Evolutionary conservation across 176 grass and related monocot species (phyloP).

Genomic region (Cymbopogon citratus): DNA sequence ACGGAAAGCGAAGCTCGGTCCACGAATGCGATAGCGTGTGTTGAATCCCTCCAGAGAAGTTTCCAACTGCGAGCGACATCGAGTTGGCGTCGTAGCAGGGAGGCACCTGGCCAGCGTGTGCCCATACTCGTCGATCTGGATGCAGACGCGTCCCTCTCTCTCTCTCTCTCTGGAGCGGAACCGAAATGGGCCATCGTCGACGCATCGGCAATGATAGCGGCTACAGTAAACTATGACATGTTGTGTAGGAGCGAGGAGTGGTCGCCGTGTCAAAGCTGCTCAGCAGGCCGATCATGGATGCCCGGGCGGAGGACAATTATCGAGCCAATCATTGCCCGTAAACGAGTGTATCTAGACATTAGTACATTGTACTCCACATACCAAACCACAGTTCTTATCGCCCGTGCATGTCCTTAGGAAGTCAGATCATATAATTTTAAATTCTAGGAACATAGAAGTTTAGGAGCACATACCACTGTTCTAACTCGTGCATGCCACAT

Average conservation of each 20-base stretch:
- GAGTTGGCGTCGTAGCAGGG: too few relatives aligned
- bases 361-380: too few relatives aligned
- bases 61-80: neutral
- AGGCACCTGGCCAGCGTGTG: too few relatives aligned
- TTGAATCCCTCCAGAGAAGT: neutral
- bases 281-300: neutral
- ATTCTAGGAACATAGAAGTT: too few relatives aligned
- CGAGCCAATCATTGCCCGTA: neutral
- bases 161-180: neutral
- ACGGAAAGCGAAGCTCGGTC: too few relatives aligned
- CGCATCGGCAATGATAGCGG: neutral
- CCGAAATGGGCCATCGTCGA: neutral
- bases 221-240: neutral
- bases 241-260: neutral
- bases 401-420: too few relatives aligned
- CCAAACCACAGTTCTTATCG: too few relatives aligned
- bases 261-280: neutral
- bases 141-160: neutral
- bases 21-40: too few relatives aligned
- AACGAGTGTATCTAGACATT: neutral
- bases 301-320: neutral
- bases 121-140: too few relatives aligned
- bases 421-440: too few relatives aligned
- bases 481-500: too few relatives aligned
- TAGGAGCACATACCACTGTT: too few relatives aligned